These are phyloP conservation scores for Beauveria varroae DNA, from an alignment of 2,329 filamentous ascomycete genomes.

Conservation along the genomic window DNA sequence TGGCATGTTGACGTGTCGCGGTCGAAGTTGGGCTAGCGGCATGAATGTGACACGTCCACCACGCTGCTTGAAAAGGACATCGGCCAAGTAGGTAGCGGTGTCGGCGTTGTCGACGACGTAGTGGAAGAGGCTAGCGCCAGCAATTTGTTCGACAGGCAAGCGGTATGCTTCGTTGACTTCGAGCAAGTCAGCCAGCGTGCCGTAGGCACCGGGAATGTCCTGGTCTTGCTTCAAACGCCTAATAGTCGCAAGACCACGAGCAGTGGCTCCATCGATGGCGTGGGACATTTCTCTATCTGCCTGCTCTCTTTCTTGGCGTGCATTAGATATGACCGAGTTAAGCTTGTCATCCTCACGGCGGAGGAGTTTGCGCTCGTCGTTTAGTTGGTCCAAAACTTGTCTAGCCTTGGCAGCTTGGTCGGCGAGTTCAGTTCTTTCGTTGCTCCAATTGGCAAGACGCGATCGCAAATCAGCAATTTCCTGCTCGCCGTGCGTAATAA, in stretches of 20 bases:
- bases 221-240: slow-evolving; percentile 72
- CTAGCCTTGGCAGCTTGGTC: slow-evolving; percentile 70
- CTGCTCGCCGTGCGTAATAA: slow-evolving; percentile 64
- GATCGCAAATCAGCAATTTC: slow-evolving; percentile 64
- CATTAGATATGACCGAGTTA: slow-evolving; percentile 66
- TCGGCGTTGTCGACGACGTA: slow-evolving; percentile 90
- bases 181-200: slow-evolving; percentile 88
- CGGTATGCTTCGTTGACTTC: slow-evolving; percentile 79
- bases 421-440: slow-evolving; percentile 62
- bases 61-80: slow-evolving; percentile 69
- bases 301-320: slow-evolving; percentile 66
- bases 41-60: slow-evolving; percentile 91
- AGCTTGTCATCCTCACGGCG: slow-evolving; percentile 87
- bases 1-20: slow-evolving; percentile 67
- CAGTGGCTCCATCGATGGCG: slow-evolving; percentile 84
- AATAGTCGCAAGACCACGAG: slow-evolving; percentile 79
- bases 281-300: slow-evolving; percentile 72
- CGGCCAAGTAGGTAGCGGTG: slow-evolving; percentile 75
- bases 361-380: slow-evolving; percentile 80
- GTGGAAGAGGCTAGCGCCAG: slow-evolving; percentile 87
- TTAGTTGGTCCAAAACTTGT: slow-evolving; percentile 68
- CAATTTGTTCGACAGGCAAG: slow-evolving; percentile 85
- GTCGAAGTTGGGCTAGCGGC: slow-evolving; percentile 75
- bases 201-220: slow-evolving; percentile 79
- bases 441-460: slow-evolving; percentile 71